These are phyloP conservation scores for Neurospora sp. DNA, from an alignment of 495 filamentous ascomycete species.

Conservation along the genomic window DNA sequence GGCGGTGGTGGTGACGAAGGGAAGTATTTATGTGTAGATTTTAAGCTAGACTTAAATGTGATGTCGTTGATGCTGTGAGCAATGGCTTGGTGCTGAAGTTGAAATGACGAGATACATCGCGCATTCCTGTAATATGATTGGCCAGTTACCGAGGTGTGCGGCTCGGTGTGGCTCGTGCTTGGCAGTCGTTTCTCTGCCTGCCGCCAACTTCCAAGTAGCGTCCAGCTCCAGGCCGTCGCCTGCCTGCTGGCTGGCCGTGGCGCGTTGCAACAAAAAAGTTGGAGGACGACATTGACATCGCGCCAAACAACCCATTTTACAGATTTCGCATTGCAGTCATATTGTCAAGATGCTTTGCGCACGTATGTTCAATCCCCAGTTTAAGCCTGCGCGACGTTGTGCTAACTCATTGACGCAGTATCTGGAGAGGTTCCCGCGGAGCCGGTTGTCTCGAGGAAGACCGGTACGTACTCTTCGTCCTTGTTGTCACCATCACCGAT, in stretches of 20 bases:
- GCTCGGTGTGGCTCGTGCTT: not conserved
- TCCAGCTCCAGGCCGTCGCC: not conserved
- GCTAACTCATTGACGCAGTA: slow-evolving; percentile 44
- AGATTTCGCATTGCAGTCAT: not conserved
- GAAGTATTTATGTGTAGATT: slow-evolving; percentile 17
- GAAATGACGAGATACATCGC: not conserved
- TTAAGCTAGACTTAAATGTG: not conserved
- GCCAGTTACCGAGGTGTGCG: not conserved
- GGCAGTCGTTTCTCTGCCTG: not conserved
- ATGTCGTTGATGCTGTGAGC: not conserved
- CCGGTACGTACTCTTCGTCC: slow-evolving; percentile 47
- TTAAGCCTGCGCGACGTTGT: not conserved
- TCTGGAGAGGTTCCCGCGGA: slow-evolving; percentile 94
- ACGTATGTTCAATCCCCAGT: slow-evolving; percentile 32
- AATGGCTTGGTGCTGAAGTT: not conserved
- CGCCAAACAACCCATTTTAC: not conserved
- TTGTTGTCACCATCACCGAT: not conserved
- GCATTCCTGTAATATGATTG: not conserved
- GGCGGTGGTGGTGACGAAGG: slow-evolving; percentile 50
- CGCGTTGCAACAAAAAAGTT: slow-evolving; percentile 13
- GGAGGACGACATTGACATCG: not conserved
- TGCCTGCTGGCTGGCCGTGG: not conserved
- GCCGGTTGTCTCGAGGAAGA: slow-evolving; percentile 90
- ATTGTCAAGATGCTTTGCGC: slow-evolving; percentile 56
- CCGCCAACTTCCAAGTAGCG: not conserved